Conservation (phyloP, 2,329 filamentous ascomycete genomes). For the Diaporthe humulicola region DNA sequence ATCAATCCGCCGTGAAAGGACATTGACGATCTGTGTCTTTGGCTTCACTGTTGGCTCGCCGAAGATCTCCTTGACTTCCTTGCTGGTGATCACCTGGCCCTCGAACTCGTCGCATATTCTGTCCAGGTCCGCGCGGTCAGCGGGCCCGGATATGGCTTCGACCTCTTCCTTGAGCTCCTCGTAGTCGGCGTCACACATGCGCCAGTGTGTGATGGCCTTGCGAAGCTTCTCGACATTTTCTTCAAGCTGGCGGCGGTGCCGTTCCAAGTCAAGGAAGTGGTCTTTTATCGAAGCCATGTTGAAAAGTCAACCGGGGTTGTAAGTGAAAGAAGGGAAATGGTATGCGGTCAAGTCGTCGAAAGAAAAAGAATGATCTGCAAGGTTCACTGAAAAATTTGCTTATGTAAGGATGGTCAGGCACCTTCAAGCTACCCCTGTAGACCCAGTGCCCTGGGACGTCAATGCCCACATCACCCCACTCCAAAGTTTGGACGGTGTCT, state of each 20-base stretch:
- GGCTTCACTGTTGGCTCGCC: slow-evolving; percentile 61
- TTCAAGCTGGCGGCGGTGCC: slow-evolving; percentile 81
- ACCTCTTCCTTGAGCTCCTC: slow-evolving; percentile 90
- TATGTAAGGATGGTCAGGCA: not conserved
- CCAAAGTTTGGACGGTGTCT: not conserved
- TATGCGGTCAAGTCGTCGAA: not conserved
- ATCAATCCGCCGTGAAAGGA: slow-evolving; percentile 83
- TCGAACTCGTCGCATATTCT: slow-evolving; percentile 70
- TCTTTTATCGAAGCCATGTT: slow-evolving; percentile 59
- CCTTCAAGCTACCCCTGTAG: not conserved
- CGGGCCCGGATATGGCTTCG: slow-evolving; percentile 62
- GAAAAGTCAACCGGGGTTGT: not conserved
- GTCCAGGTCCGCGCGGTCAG: slow-evolving; percentile 67
- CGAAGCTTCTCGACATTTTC: slow-evolving; percentile 80
- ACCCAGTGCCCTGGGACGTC: not conserved
- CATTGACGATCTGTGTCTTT: slow-evolving; percentile 73
- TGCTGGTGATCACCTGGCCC: slow-evolving; percentile 73
- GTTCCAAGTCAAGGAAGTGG: slow-evolving; percentile 78
- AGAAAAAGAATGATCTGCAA: slow-evolving; percentile 1
- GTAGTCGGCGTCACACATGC: slow-evolving; percentile 91
- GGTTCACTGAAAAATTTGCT: slow-evolving; percentile 12
- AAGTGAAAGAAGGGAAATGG: not conserved
- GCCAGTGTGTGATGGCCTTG: slow-evolving; percentile 87
- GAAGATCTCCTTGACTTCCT: slow-evolving; percentile 66
- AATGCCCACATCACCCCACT: not conserved